Conservation (phyloP, 2,329 filamentous ascomycete species). For the Xylariomycetidae sp. region DNA sequence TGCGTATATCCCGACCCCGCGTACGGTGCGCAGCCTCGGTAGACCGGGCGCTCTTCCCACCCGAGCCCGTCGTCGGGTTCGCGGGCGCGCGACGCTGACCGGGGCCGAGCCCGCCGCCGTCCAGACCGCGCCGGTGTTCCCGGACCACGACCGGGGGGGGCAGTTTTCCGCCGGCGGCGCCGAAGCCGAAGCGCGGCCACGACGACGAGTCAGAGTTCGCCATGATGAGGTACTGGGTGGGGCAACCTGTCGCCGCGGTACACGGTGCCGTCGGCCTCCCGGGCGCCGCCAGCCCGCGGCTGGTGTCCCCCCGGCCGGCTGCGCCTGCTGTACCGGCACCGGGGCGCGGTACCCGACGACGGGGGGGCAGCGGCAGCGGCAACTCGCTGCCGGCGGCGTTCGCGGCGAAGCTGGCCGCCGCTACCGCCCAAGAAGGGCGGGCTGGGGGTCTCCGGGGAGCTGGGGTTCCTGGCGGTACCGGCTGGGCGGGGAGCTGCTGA, state of each 20-base stretch:
- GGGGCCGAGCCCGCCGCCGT: constrained; percentile 23
- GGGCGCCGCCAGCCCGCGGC: constrained; percentile 22
- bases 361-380: too few species aligned
- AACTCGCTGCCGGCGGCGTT: constrained; percentile 24
- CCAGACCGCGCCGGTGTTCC: constrained; percentile 23
- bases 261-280: constrained; percentile 25
- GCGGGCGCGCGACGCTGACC: constrained; percentile 21
- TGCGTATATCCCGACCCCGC: background rate
- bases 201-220: constrained; percentile 18
- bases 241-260: constrained; percentile 29
- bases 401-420: constrained; percentile 26
- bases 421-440: constrained; percentile 27
- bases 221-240: constrained; percentile 27
- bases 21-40: constrained; percentile 17
- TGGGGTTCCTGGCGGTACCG: constrained; percentile 27
- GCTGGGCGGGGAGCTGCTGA: constrained; percentile 32
- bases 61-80: constrained; percentile 24
- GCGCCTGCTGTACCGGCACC: constrained; percentile 28
- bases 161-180: constrained; percentile 25
- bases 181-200: constrained; percentile 20
- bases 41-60: constrained; percentile 23
- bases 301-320: constrained; percentile 26
- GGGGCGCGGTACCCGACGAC: constrained; percentile 28
- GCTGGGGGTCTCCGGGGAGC: constrained; percentile 24
- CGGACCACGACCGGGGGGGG: constrained; percentile 21